Conservation (phyloP, 2,329 filamentous ascomycete species). For the Ophiocordyceps unilateralis region DNA sequence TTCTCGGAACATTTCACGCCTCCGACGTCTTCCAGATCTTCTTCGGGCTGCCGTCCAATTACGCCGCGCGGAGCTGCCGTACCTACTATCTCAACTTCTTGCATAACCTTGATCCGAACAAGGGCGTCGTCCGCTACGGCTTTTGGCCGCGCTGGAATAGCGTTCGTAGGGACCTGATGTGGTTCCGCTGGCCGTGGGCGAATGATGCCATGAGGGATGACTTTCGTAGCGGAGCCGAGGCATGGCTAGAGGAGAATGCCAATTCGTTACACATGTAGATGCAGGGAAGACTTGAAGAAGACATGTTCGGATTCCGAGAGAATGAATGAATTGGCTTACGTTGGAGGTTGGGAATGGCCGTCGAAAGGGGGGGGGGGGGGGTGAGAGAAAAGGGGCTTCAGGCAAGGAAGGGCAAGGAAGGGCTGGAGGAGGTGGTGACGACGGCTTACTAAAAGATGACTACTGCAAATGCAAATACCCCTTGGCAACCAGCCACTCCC, state of each 20-base stretch:
- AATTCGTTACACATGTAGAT: slow-evolving; percentile 5
- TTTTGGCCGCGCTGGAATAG: slow-evolving; percentile 25
- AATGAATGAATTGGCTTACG: too few species aligned
- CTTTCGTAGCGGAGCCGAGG: slow-evolving; percentile 15
- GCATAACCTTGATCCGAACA: slow-evolving; percentile 53
- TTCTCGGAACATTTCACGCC: slow-evolving; percentile 62
- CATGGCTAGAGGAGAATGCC: slow-evolving; percentile 11
- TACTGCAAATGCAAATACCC: slow-evolving; percentile 21
- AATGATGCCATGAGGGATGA: slow-evolving; percentile 18
- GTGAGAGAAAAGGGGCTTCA: too few species aligned
- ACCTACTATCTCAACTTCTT: slow-evolving; percentile 61
- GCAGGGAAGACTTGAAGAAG: too few species aligned
- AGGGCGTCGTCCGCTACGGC: slow-evolving; percentile 21
- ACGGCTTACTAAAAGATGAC: too few species aligned
- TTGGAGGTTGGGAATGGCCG: too few species aligned
- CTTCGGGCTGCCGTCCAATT: slow-evolving; percentile 44
- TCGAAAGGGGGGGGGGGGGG: too few species aligned
- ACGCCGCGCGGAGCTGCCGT: slow-evolving; percentile 40
- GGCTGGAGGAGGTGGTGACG: too few species aligned
- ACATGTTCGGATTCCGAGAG: too few species aligned
- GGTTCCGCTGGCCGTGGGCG: slow-evolving; percentile 20
- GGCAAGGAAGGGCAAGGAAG: too few species aligned
- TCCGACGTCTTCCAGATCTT: slow-evolving; percentile 55
- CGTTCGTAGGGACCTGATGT: slow-evolving; percentile 27
- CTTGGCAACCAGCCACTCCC: slow-evolving; percentile 58